Evolutionary conservation across 139 green algal species (phyloP), one percentile per base, ranked within the genome.

Genomic region (Dunaliella primolecta): DNA sequence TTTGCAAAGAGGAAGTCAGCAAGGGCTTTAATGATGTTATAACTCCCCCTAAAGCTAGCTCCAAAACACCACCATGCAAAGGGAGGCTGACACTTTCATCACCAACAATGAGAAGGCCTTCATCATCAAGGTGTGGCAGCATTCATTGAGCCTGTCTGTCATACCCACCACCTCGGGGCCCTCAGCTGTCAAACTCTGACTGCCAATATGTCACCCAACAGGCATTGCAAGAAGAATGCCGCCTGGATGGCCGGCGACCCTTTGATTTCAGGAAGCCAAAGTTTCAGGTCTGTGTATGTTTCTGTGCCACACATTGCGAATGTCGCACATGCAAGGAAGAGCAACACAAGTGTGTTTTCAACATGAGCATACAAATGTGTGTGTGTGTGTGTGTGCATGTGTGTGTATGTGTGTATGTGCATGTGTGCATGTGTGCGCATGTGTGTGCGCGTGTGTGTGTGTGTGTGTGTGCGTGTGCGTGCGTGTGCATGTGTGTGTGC

Each of bases 21-120:
- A n/a, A n/a, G n/a, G n/a, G n/a, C n/a, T n/a, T n/a, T n/a, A n/a
- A n/a, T n/a, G n/a, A n/a, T n/a, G n/a, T n/a, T n/a, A n/a, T n/a
- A n/a, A n/a, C n/a, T n/a, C n/a, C n/a, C n/a, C n/a, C n/a, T n/a
- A n/a, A n/a, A n/a, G n/a, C n/a, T n/a, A n/a, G n/a, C 71, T 32
- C 20, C 71, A 32, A 7, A 32, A 32, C 71, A 35, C 30, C 30
- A 78, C 3, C 34, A 82, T 86, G 80, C 86, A 88, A 33, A 83
- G 87, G 7, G 84, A 91, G 21, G 87, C 90, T 21, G 90, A 90
- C 35, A 46, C 57, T 0, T 80, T 83, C 34, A 86, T 97, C 30
- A 95, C 92, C 0, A 95, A 92, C 30, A 97, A 96, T 70, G 91
- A 97, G 30, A 83, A 79, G 2, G 82, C 89, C 0, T 98, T 98